Evolutionary conservation across 2,329 filamentous ascomycete genomes (phyloP).

Genomic region (Zymoseptoria tritici): DNA sequence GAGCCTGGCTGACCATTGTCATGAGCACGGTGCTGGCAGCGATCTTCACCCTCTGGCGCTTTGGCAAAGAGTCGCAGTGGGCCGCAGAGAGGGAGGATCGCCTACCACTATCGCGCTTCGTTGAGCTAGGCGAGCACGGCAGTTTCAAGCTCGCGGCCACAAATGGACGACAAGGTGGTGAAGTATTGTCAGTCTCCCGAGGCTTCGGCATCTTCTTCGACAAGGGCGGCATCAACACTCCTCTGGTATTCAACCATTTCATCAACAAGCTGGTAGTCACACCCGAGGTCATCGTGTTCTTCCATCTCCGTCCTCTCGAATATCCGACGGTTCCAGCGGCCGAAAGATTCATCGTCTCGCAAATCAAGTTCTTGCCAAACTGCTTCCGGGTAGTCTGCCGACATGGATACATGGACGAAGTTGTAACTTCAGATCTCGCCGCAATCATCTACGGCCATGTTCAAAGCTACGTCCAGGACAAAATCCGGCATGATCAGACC

Average conservation of each 20-base stretch:
- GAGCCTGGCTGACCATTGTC: slow-evolving; percentile 70
- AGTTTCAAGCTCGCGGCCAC: slow-evolving; percentile 12
- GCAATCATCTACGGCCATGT: slow-evolving; percentile 52
- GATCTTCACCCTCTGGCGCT: slow-evolving; percentile 69
- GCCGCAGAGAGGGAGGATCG: slow-evolving; percentile 57
- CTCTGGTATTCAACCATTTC: slow-evolving; percentile 65
- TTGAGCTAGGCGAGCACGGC: slow-evolving; percentile 29
- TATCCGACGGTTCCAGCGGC: slow-evolving; percentile 46
- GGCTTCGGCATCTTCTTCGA: slow-evolving; percentile 72
- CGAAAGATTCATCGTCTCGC: slow-evolving; percentile 43
- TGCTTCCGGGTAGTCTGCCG: slow-evolving; percentile 63
- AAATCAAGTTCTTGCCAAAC: slow-evolving; percentile 45
- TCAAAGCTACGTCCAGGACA: slow-evolving; percentile 20
- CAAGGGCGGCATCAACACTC: slow-evolving; percentile 60
- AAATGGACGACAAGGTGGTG: slow-evolving; percentile 23
- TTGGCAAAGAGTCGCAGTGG: slow-evolving; percentile 74
- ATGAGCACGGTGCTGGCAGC: slow-evolving; percentile 55
- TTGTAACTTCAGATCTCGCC: slow-evolving; percentile 58
- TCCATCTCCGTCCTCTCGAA: slow-evolving; percentile 61
- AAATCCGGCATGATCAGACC: background rate
- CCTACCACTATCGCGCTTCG: slow-evolving; percentile 43
- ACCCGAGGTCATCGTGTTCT: slow-evolving; percentile 64
- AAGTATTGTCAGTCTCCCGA: slow-evolving; percentile 34
- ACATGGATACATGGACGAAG: slow-evolving; percentile 66
- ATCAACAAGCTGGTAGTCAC: slow-evolving; percentile 61